A percentile compares a stretch with the other conserved stretches of the same genome.
These are phyloP conservation scores for Suillus lakei DNA, from an alignment of 768 basidiomycete genomes.

Conservation along the genomic window DNA sequence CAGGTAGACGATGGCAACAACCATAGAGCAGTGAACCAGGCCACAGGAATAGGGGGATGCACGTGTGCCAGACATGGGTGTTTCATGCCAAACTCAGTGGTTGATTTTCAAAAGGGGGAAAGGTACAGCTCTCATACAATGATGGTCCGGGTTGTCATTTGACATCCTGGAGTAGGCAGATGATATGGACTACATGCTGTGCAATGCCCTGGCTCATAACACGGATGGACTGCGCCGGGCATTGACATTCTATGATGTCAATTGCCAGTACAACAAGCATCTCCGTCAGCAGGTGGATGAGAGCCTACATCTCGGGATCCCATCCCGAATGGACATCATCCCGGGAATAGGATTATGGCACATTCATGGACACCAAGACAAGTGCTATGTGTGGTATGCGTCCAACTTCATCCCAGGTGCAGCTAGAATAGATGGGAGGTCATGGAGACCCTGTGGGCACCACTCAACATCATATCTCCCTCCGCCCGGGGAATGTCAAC, in stretches of 20 bases:
- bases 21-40: constrained; percentile 22
- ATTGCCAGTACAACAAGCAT: constrained; percentile 17
- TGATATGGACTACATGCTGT: constrained; percentile 13
- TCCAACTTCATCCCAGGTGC: not conserved
- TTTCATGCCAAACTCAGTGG: constrained; percentile 27
- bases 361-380: constrained; percentile 26
- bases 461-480: not conserved
- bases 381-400: constrained; percentile 22
- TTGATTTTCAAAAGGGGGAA: constrained; percentile 24
- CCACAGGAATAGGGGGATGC: constrained; percentile 34
- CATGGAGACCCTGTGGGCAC: constrained; percentile 11
- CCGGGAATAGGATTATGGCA: constrained; percentile 30
- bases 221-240: not conserved
- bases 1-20: constrained; percentile 17
- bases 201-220: constrained; percentile 1
- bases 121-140: constrained; percentile 5
- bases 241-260: constrained; percentile 8
- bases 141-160: not conserved
- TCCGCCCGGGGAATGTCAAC: not conserved
- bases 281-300: not conserved
- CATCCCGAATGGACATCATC: constrained; percentile 1
- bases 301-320: not conserved
- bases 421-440: constrained; percentile 11
- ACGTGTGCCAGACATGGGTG: constrained; percentile 36
- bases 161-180: constrained; percentile 21